phyloP scores from a whole-genome alignment of 257 asterid genomes.

The Solanum clarkiae region DNA sequence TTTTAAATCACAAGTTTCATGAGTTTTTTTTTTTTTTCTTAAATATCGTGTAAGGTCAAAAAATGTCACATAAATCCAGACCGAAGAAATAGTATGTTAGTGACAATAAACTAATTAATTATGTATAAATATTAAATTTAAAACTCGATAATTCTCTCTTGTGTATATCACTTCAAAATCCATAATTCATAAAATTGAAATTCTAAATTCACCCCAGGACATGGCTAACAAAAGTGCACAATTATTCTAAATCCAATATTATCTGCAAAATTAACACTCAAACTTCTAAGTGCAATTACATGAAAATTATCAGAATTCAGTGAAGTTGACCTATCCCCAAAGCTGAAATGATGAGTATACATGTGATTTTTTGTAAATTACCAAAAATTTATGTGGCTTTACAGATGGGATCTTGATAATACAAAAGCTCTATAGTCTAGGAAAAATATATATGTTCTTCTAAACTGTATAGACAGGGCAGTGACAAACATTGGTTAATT shows the following conservation, averaged over 20 bases:
- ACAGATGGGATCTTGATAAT: not conserved
- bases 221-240: not conserved
- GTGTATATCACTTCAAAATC: not conserved
- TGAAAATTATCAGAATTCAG: not conserved
- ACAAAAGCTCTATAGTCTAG: not conserved
- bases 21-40: too few species aligned
- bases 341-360: not conserved
- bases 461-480: conserved; percentile 2
- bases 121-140: too few species aligned
- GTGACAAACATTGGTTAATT: conserved; percentile 57
- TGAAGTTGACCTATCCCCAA: not conserved
- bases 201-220: too few species aligned
- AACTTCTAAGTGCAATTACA: not conserved
- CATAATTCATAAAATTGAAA: not conserved
- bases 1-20: too few species aligned
- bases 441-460: not conserved
- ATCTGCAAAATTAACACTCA: not conserved
- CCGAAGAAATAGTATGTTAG: too few species aligned
- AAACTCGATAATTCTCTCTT: too few species aligned
- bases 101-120: too few species aligned
- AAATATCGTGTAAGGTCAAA: too few species aligned
- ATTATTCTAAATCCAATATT: not conserved
- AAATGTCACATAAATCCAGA: too few species aligned
- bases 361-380: not conserved
- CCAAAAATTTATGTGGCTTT: not conserved